Evolutionary conservation across 2,329 filamentous ascomycete genomes (phyloP).

Genomic region (Ascomycota sp.): DNA sequence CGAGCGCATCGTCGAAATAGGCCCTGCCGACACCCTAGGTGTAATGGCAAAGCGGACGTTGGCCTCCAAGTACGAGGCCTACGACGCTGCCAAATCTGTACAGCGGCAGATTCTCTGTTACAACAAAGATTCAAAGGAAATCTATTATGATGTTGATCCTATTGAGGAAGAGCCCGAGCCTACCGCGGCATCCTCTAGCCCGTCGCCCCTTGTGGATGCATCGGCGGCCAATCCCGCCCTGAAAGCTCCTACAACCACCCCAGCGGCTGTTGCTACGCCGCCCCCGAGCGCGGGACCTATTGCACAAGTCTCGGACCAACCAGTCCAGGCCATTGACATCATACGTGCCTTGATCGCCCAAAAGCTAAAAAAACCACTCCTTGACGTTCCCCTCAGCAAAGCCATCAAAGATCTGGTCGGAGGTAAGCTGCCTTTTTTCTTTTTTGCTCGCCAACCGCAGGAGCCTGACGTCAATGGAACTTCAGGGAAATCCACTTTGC

Average conservation of each 20-base stretch:
- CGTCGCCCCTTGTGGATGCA: conserved; percentile 26
- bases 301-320: conserved; percentile 63
- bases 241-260: conserved; percentile 27
- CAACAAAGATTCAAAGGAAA: conserved; percentile 97
- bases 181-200: conserved; percentile 22
- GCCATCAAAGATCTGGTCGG: conserved; percentile 97
- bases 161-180: conserved; percentile 70
- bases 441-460: too few species aligned
- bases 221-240: conserved; percentile 21
- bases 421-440: conserved; percentile 38
- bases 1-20: conserved; percentile 92
- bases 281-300: conserved; percentile 64
- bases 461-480: not conserved
- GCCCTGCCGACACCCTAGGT: conserved; percentile 86
- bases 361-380: conserved; percentile 84
- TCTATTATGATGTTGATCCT: conserved; percentile 96
- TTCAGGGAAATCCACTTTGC: conserved; percentile 84
- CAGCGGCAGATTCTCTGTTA: conserved; percentile 97
- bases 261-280: conserved; percentile 32
- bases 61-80: conserved; percentile 92
- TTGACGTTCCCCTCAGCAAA: conserved; percentile 79
- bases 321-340: conserved; percentile 74
- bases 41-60: conserved; percentile 94
- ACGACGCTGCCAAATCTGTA: conserved; percentile 88
- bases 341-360: conserved; percentile 77